Conservation (phyloP, 768 basidiomycete species). For the Leccinum aurantiacum region DNA sequence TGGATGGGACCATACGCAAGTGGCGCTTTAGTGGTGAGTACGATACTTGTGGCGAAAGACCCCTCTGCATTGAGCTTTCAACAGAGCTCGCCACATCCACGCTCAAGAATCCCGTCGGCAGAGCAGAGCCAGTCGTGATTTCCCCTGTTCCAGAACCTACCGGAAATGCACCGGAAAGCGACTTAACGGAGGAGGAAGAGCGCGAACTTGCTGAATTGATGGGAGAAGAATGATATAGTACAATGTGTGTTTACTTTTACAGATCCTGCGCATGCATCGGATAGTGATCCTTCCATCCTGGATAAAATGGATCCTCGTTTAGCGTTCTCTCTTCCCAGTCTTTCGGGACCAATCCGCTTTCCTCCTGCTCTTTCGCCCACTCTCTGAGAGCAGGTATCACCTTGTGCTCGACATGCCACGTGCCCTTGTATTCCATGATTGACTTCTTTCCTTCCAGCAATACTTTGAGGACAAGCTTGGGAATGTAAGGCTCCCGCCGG, state of each 20-base stretch:
- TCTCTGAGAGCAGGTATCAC: conserved; percentile 44
- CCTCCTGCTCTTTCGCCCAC: conserved; percentile 52
- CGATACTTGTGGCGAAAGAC: neutral
- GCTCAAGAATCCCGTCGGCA: conserved; percentile 19
- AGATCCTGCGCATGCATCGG: conserved; percentile 13
- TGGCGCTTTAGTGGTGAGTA: conserved; percentile 72
- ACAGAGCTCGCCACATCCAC: conserved; percentile 31
- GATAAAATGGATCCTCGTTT: conserved; percentile 52
- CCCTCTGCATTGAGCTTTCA: neutral
- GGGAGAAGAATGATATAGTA: conserved; percentile 33
- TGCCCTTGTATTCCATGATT: conserved; percentile 46
- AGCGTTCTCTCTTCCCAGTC: conserved; percentile 51
- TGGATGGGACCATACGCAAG: conserved; percentile 85
- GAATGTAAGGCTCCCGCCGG: conserved; percentile 47
- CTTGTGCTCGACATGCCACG: conserved; percentile 42
- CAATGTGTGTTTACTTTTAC: neutral
- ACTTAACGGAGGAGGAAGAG: conserved; percentile 87
- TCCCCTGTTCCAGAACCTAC: conserved; percentile 30
- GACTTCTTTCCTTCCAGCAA: conserved; percentile 39
- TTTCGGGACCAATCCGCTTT: conserved; percentile 43
- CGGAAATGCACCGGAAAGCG: conserved; percentile 30
- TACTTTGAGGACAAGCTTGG: conserved; percentile 45
- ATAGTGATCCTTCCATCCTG: conserved; percentile 41
- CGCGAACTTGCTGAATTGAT: conserved; percentile 83
- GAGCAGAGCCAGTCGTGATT: conserved; percentile 19